phyloP scores from a whole-genome alignment of 2,329 filamentous ascomycete genomes.

The Cordyceps farinosa region DNA sequence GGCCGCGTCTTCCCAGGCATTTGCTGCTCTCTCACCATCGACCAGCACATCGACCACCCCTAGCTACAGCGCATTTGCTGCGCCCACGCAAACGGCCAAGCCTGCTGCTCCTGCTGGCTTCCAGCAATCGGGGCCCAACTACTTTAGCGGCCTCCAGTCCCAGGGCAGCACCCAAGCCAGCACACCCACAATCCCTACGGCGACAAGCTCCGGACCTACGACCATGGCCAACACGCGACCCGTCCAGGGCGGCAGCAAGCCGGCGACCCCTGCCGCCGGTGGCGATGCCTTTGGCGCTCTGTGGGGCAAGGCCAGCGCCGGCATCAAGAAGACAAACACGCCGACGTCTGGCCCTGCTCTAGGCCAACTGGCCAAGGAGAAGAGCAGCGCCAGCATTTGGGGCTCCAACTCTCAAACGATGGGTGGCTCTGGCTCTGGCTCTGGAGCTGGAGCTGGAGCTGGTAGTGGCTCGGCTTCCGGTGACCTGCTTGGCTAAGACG shows the following conservation, averaged over 20 bases:
- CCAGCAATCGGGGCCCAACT: conserved; percentile 82
- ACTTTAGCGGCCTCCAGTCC: conserved; percentile 78
- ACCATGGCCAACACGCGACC: conserved; percentile 47
- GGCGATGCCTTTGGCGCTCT: conserved; percentile 88
- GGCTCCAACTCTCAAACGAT: conserved; percentile 48
- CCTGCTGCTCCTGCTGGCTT: conserved; percentile 59
- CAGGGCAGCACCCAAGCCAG: conserved; percentile 22
- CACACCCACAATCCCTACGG: conserved; percentile 25
- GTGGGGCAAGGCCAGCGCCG: conserved; percentile 71
- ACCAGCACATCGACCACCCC: conserved; percentile 54
- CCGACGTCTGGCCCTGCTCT: conserved; percentile 68
- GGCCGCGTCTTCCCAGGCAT: conserved; percentile 73
- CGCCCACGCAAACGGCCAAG: conserved; percentile 35
- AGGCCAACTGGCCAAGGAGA: conserved; percentile 95
- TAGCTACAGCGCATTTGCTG: conserved; percentile 51
- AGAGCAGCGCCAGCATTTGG: conserved; percentile 93
- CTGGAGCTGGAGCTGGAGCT: conserved; percentile 19
- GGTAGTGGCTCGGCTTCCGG: conserved; percentile 41
- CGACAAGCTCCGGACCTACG: conserved; percentile 34
- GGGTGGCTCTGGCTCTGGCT: conserved; percentile 18
- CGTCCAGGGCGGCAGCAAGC: conserved; percentile 47
- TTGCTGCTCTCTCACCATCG: conserved; percentile 73
- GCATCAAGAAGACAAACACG: conserved; percentile 69
- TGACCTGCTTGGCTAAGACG: conserved; percentile 45
- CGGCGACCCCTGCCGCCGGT: conserved; percentile 52